Base-by-base conservation (phyloP, 2,329 filamentous ascomycete species). In the Botryotinia globosa region DNA sequence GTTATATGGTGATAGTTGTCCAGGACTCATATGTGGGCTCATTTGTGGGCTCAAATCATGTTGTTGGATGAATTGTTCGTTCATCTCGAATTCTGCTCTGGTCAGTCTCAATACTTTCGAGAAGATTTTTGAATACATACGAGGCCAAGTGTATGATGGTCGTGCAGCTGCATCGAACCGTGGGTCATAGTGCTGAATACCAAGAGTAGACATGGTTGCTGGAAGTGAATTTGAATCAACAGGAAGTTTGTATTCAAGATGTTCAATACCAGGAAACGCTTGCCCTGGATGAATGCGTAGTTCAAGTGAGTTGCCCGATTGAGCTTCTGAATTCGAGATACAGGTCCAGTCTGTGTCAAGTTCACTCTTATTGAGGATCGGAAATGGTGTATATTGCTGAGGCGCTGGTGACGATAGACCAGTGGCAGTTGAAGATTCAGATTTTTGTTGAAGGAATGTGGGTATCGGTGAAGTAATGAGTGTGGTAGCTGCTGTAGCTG, bases 121-220 rank as follows among this genome's bases (percentile, higher is more conserved):
- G 54, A 37, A 48, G 48, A 32, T 58, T 34, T 42, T 58, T 65
- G 44, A 67, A 68, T 71, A 78, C 79, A 76, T 75, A 80, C 79
- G 76, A 75, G 79, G 79, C 79, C 79, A 80, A 44, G 78, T 80
- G 58, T 78, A 79, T 68, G 78, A 77, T 61, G 77, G 77, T 73
- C 78, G 75, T 59, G 76, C 73, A 66, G 74, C 74, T 51, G 77
- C 74, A 74, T 80, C 79, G 72, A 80, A 80, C 56, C 76, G 74
- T 63, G 74, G 62, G 70, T 80, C 79, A 74, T 79, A 81, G 58
- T 79, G 77, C 69, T 80, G 79, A 70, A 80, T 79, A 14, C 79
- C 79, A 34, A 80, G 69, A 68, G 78, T 77, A 75, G 78, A 79
- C 64, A 54, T 58, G 71, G 76, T 71, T 77, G 72, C 63, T 61